phyloP scores from a whole-genome alignment of 371 early-diverging fungal genomes.

The Chytridium lagenaria region DNA sequence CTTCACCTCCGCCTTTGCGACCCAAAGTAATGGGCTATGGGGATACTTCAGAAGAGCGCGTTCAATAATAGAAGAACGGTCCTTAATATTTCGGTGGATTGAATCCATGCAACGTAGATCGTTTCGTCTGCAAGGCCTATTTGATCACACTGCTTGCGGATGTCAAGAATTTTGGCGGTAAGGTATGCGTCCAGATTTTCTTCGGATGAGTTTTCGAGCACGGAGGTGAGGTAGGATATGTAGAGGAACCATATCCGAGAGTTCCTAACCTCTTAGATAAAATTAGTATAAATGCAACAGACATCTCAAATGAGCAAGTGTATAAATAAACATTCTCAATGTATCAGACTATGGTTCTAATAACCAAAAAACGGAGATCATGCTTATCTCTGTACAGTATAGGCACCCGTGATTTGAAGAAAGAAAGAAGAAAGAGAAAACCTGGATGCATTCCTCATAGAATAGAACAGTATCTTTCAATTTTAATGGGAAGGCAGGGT shows the following conservation, averaged over 20 bases:
- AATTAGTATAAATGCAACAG: not conserved
- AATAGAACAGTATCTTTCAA: conserved; percentile 59
- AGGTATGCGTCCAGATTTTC: conserved; percentile 62
- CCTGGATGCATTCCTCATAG: conserved; percentile 54
- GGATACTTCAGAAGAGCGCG: conserved; percentile 54
- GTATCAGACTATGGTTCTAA: too few relatives aligned
- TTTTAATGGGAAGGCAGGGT: conserved; percentile 65
- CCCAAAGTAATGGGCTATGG: conserved; percentile 52
- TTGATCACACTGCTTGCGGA: conserved; percentile 47
- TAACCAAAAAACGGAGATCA: too few relatives aligned
- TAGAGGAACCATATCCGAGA: conserved; percentile 65
- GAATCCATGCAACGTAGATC: conserved; percentile 60
- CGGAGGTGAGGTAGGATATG: conserved; percentile 62
- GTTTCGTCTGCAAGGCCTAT: conserved; percentile 49
- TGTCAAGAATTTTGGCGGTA: conserved; percentile 18
- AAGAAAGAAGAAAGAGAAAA: conserved; percentile 19
- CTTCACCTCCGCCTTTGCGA: conserved; percentile 39
- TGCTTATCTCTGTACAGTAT: too few relatives aligned
- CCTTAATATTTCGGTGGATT: conserved; percentile 37
- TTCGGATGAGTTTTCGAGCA: conserved; percentile 58
- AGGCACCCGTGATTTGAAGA: too few relatives aligned
- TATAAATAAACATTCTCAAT: too few relatives aligned
- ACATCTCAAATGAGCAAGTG: too few relatives aligned
- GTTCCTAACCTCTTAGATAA: conserved; percentile 37
- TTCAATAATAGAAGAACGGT: conserved; percentile 45